Base-by-base conservation (phyloP, 2,329 filamentous ascomycete species). In the Diaporthe vexans region DNA sequence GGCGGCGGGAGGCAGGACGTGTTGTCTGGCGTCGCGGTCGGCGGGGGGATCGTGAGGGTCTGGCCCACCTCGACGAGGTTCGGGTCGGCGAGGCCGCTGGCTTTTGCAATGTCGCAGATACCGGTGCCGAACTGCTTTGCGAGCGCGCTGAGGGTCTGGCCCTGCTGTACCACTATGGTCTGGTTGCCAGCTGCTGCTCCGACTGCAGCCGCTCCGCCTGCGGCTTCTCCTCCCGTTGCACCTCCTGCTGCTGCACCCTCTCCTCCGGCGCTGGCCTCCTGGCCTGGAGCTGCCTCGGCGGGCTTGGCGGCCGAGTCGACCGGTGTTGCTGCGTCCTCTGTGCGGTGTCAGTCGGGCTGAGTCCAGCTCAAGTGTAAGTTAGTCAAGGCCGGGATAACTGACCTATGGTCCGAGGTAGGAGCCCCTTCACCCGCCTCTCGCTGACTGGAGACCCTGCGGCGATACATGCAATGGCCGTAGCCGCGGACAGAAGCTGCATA, bases 31-130 rank as follows among this genome's bases (percentile, higher is more conserved):
- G 61, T 73, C 13, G 61, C 71, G 29, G 71, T 58, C 35, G 71
- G 61, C 21, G 61, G 51, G 0, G 71, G 71, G 43, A 73, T 73
- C 33, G 61, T 69, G 29, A 73, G 61, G 15, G 51, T 58, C 43
- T 73, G 71, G 5, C 71, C 71, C 4, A 37, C 15, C 11, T 33
- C 26, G 29, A 73, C 17, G 5, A 58, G 19, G 61, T 73, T 73
- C 9, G 71, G 71, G 52, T 69, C 40, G 19, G 61, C 40, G 26
- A 73, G 26, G 52, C n/a, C n/a, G 61, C 54, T 73, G 40, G 71
- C 71, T 17, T 69, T 73, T 6, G 61, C 71, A 43, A 73, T 73
- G 61, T 73, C 71, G 29, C 71, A 73, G 24, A 73, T 73, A 7
- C 71, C 71, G 8, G 65, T 67, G 13, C 71, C 71, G 40, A 73